Percentiles rank a stretch among this genome's conserved stretches.
Conservation (phyloP, 371 early-diverging fungal species). For the Mucor piriformis region DNA sequence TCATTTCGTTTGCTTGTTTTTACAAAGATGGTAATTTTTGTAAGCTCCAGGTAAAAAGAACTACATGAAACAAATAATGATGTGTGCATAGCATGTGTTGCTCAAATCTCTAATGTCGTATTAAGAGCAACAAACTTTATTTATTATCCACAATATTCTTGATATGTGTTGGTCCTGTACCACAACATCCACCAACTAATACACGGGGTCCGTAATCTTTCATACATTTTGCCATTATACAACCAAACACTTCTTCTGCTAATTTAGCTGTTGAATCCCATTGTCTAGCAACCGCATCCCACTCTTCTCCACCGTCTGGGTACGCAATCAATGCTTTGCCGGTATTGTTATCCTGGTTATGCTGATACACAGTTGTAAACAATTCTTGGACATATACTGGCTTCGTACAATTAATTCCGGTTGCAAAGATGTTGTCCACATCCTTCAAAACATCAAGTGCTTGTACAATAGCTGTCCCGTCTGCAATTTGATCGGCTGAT, state of each 20-base stretch:
- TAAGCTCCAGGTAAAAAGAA: too few species aligned
- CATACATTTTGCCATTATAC: conserved; percentile 21
- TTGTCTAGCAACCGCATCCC: conserved; percentile 38
- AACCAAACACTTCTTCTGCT: conserved; percentile 36
- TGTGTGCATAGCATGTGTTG: too few species aligned
- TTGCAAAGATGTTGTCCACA: conserved; percentile 34
- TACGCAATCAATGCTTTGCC: conserved; percentile 39
- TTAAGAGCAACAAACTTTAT: neutral
- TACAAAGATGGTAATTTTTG: too few species aligned
- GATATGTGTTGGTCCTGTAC: conserved; percentile 44
- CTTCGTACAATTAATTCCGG: conserved; percentile 65
- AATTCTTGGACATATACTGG: conserved; percentile 36
- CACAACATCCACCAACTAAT: conserved; percentile 57
- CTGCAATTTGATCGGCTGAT: conserved; percentile 40
- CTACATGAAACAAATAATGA: too few species aligned
- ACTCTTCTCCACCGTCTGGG: conserved; percentile 51
- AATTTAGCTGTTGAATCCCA: conserved; percentile 31
- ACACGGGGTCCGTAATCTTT: conserved; percentile 29
- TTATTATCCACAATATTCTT: conserved; percentile 7
- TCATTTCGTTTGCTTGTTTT: too few species aligned
- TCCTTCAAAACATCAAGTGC: conserved; percentile 24
- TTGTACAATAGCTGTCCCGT: conserved; percentile 38
- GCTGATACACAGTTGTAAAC: conserved; percentile 7
- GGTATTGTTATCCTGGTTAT: neutral
- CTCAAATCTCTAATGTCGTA: too few species aligned